These are phyloP conservation scores for Warburgia ugandensis DNA, from an alignment of 164 flowering plant genomes.

Conservation along the genomic window DNA sequence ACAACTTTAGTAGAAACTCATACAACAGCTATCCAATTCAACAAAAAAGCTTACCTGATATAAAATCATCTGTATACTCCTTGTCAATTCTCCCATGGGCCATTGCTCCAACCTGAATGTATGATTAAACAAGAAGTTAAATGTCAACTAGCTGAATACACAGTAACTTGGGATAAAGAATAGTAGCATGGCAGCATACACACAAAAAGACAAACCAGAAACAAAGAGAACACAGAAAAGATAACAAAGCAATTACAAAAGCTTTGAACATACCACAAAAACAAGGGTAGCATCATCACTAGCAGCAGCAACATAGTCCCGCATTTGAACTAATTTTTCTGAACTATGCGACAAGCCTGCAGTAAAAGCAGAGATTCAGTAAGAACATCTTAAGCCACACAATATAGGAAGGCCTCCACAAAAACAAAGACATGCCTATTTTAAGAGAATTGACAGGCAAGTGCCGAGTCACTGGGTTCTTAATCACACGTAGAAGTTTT, in stretches of 20 bases:
- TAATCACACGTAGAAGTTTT: slow-evolving; percentile 70
- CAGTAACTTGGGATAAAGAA: not conserved
- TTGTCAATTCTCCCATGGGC: slow-evolving; percentile 62
- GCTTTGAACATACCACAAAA: slow-evolving; percentile 61
- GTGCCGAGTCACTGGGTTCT: slow-evolving; percentile 83
- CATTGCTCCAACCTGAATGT: slow-evolving; percentile 76
- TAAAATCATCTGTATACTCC: slow-evolving; percentile 54
- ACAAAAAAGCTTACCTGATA: slow-evolving; percentile 36
- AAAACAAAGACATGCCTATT: slow-evolving; percentile 46
- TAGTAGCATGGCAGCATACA: not conserved
- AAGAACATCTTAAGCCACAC: not conserved
- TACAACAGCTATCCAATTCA: too few relatives aligned
- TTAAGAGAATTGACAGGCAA: slow-evolving; percentile 63
- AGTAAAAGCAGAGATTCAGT: slow-evolving; percentile 7
- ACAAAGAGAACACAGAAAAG: not conserved
- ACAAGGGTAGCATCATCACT: slow-evolving; percentile 48
- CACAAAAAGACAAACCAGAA: not conserved
- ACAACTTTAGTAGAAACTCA: too few relatives aligned
- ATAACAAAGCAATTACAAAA: slow-evolving; percentile 1
- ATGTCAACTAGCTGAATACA: not conserved
- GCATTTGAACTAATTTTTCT: slow-evolving; percentile 46
- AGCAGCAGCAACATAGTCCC: slow-evolving; percentile 39
- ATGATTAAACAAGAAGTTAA: not conserved
- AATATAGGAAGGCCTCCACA: not conserved
- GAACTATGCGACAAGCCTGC: slow-evolving; percentile 86